phyloP scores from a whole-genome alignment of 2,329 filamentous ascomycete species.

The Blastomyces parvus region DNA sequence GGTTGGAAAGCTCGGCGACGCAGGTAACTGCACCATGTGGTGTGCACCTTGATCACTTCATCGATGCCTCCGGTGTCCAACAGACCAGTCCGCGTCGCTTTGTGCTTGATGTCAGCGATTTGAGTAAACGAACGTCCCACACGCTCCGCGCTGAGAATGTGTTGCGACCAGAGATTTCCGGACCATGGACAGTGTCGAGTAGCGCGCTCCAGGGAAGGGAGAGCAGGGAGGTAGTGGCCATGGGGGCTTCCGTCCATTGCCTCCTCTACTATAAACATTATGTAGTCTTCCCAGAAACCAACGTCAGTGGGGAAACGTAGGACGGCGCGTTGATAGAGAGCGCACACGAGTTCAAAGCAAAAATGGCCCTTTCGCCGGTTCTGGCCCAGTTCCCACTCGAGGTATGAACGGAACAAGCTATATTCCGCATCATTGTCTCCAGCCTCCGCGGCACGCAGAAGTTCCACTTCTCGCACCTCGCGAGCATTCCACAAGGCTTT shows the following conservation, averaged over 20 bases:
- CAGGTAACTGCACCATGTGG: slow-evolving; percentile 89
- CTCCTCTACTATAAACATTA: slow-evolving; percentile 58
- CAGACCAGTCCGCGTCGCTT: slow-evolving; percentile 74
- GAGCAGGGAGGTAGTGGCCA: slow-evolving; percentile 40
- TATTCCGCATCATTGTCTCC: slow-evolving; percentile 47
- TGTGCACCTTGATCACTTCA: slow-evolving; percentile 81
- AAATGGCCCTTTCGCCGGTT: slow-evolving; percentile 47
- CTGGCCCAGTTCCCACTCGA: slow-evolving; percentile 72
- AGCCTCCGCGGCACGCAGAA: slow-evolving; percentile 44
- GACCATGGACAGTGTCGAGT: slow-evolving; percentile 91
- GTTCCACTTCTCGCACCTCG: slow-evolving; percentile 45
- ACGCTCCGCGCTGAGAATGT: slow-evolving; percentile 74
- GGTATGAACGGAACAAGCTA: slow-evolving; percentile 54
- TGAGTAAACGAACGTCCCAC: slow-evolving; percentile 65
- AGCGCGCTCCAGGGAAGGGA: slow-evolving; percentile 68
- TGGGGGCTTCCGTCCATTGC: slow-evolving; percentile 35
- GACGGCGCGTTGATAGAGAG: slow-evolving; percentile 70
- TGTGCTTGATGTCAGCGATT: slow-evolving; percentile 84
- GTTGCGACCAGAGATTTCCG: slow-evolving; percentile 80
- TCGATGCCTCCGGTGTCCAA: slow-evolving; percentile 79
- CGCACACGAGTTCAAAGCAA: slow-evolving; percentile 45
- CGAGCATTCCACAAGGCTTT: slow-evolving; percentile 46
- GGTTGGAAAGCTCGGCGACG: slow-evolving; percentile 72
- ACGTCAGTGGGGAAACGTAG: slow-evolving; percentile 63
- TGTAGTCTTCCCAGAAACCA: slow-evolving; percentile 71